Evolutionary conservation across 345 rosid species (phyloP), one percentile per base, ranked within the genome.

Genomic region (Odontarrhena argentea): DNA sequence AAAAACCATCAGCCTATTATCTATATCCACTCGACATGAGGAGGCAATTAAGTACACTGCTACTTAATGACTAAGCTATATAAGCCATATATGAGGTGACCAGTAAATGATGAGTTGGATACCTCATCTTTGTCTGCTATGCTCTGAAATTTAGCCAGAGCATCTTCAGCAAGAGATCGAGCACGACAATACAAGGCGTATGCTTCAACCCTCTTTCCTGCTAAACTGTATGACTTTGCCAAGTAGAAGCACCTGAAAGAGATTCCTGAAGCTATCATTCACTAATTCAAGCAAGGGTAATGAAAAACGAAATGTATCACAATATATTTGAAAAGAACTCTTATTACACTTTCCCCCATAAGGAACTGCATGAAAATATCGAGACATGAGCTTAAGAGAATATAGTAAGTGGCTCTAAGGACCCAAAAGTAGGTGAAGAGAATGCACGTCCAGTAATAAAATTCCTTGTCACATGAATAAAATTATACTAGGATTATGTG

Each of bases 121-220:
- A 89, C 97, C 94, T 89, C 81, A 75, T 91, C 83, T 61, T 60
- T 73, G 9, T 68, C 73, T 36, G 62, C 63, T 14, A 35, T 46
- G 75, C 63, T 55, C 70, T 79, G 79, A 76, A 74, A 80, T 74
- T 80, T 86, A 70, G 68, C 43, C 8, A 89, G 63, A 67, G 96
- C 94, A 59, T 95, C 69, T 71, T 87, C 90, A 56, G 91, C 85
- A 55, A 89, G 83, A 57, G 93, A 86, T 61, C 86, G 82, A 70
- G 97, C 90, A 73, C 71, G 96, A 59, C 82, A 69, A 67, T 80
- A 89, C 63, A 95, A 77, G 41, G 84, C 79, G 44, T 86, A 95
- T 47, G 99, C 96, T 80, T 95, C 99, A 48, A 82, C 58, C 79
- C 90, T 87, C 69, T 95, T 95, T 42, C 92, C 96, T 69, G 96